phyloP scores from a whole-genome alignment of 768 basidiomycete species.

The Suillus discolor region DNA sequence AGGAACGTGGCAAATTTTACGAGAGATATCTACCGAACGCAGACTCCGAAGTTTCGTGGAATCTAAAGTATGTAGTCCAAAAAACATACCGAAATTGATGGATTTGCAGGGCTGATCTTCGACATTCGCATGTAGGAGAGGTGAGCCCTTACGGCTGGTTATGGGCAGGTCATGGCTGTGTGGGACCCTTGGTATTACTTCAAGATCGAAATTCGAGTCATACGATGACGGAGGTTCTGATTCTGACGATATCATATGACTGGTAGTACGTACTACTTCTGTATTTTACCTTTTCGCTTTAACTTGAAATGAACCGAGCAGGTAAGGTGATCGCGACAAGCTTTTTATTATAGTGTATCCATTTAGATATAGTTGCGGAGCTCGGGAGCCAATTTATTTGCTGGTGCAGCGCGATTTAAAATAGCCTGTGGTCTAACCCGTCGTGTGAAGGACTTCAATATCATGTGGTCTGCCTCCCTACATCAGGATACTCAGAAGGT shows the following conservation, averaged over 20 bases:
- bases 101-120: conserved; percentile 4
- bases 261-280: not conserved
- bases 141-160: not conserved
- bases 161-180: not conserved
- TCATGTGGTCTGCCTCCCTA: not conserved
- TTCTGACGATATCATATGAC: not conserved
- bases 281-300: conserved; percentile 7
- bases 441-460: not conserved
- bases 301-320: not conserved
- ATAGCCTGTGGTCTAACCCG: not conserved
- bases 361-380: not conserved
- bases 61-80: not conserved
- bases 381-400: not conserved
- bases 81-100: conserved; percentile 8
- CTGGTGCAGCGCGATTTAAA: not conserved
- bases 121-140: conserved; percentile 6
- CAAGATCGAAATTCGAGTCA: not conserved
- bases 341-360: not conserved
- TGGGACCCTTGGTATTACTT: not conserved
- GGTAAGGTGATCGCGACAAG: not conserved
- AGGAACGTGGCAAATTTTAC: conserved; percentile 34
- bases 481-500: not conserved
- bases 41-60: not conserved
- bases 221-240: not conserved
- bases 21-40: conserved; percentile 19